phyloP scores from a whole-genome alignment of 257 asterid genomes.

The Buddleja alternifolia region DNA sequence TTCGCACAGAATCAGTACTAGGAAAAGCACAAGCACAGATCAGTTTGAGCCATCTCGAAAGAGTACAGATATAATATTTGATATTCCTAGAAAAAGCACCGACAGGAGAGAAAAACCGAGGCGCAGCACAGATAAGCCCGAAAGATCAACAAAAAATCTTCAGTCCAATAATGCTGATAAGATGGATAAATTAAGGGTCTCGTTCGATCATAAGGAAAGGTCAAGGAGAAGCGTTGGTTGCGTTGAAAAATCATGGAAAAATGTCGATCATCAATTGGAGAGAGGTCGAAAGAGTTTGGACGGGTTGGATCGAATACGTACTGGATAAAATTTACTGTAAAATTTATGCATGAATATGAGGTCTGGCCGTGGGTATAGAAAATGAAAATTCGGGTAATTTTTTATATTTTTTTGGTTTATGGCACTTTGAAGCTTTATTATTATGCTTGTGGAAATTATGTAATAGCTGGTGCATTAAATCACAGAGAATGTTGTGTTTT shows the following conservation, averaged over 20 bases:
- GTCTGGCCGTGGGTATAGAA: constrained; percentile 44
- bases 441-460: constrained; percentile 26
- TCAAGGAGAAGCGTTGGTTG: constrained; percentile 88
- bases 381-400: constrained; percentile 34
- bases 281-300: constrained; percentile 84
- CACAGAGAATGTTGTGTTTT: constrained; percentile 22
- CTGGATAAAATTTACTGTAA: constrained; percentile 45
- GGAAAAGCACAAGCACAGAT: constrained; percentile 65
- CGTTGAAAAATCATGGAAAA: constrained; percentile 76
- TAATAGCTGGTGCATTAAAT: constrained; percentile 26
- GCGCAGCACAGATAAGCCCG: constrained; percentile 75
- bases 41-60: constrained; percentile 77
- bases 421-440: constrained; percentile 8
- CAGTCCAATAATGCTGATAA: constrained; percentile 57
- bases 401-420: constrained; percentile 13
- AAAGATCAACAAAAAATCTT: constrained; percentile 44
- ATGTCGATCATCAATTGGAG: constrained; percentile 68
- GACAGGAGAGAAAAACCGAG: constrained; percentile 88
- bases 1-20: constrained; percentile 65
- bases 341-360: constrained; percentile 39
- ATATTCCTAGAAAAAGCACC: constrained; percentile 76
- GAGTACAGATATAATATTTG: constrained; percentile 67
- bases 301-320: constrained; percentile 67
- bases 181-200: constrained; percentile 57
- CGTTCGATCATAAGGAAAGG: constrained; percentile 76